These are phyloP conservation scores for Coniochaeta sp. DNA, from an alignment of 2,329 filamentous ascomycete genomes.

Conservation along the genomic window DNA sequence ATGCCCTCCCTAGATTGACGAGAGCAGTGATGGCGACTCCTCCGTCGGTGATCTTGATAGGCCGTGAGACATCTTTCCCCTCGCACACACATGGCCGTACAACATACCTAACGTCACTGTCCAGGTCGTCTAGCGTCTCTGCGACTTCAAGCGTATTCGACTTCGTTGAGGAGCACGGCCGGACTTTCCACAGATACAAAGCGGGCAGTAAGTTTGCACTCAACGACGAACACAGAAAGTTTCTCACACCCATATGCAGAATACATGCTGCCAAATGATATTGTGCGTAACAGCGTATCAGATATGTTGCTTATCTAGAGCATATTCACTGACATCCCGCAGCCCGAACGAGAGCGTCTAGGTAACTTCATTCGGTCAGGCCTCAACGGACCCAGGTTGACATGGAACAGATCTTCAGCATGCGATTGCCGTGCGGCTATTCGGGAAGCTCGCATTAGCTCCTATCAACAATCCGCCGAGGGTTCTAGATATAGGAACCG, in stretches of 20 bases:
- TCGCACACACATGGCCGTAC: neutral
- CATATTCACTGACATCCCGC: neutral
- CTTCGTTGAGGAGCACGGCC: constrained; percentile 4
- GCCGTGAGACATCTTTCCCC: neutral
- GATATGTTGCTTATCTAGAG: neutral
- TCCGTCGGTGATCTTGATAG: neutral
- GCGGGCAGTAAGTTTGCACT: neutral
- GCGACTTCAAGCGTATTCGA: constrained; percentile 4
- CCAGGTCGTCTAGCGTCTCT: constrained; percentile 4
- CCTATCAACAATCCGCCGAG: neutral
- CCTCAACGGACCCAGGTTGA: neutral
- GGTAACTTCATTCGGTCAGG: neutral
- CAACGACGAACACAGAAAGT: too few relatives aligned
- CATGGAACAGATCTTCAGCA: neutral
- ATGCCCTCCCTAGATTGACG: neutral
- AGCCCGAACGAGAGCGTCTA: neutral
- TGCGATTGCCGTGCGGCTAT: neutral
- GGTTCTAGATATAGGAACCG: constrained; percentile 1
- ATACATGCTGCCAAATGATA: neutral
- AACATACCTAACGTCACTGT: neutral
- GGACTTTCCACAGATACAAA: constrained; percentile 4
- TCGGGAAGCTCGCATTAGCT: neutral
- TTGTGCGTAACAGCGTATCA: neutral
- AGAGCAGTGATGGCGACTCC: neutral
- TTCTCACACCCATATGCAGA: neutral